Percentiles rank a stretch among this genome's conserved stretches.
phyloP scores from a whole-genome alignment of 2,329 filamentous ascomycete genomes.

The Colletotrichum agaves region DNA sequence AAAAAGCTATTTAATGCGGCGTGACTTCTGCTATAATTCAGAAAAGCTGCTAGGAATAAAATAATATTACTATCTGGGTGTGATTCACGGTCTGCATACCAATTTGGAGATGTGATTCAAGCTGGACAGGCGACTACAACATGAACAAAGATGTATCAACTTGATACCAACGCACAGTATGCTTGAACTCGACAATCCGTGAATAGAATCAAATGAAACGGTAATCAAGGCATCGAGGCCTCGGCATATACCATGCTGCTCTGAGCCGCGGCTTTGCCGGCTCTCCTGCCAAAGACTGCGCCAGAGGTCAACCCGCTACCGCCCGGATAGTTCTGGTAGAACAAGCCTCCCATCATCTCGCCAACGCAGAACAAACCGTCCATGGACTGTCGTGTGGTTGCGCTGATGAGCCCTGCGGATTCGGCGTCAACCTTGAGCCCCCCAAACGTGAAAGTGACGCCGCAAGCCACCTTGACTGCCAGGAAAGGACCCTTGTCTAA shows the following conservation, averaged over 20 bases:
- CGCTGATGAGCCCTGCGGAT: constrained; percentile 63
- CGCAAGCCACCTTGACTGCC: constrained; percentile 72
- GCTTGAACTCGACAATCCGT: too few relatives aligned
- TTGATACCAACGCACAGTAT: too few relatives aligned
- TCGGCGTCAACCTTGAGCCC: constrained; percentile 67
- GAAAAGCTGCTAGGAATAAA: too few relatives aligned
- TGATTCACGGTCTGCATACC: too few relatives aligned
- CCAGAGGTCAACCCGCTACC: constrained; percentile 71
- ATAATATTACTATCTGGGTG: too few relatives aligned
- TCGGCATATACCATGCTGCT: not conserved
- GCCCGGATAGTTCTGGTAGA: constrained; percentile 72
- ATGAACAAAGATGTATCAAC: too few relatives aligned
- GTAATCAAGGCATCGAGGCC: not conserved
- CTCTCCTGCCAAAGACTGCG: constrained; percentile 60
- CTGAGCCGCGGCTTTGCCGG: constrained; percentile 43
- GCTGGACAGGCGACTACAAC: too few relatives aligned
- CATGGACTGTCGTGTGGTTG: constrained; percentile 56
- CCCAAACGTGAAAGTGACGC: constrained; percentile 77
- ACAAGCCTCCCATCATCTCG: constrained; percentile 74
- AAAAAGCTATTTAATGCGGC: too few relatives aligned
- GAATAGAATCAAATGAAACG: too few relatives aligned
- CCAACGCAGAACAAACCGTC: constrained; percentile 69
- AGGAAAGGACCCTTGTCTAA: constrained; percentile 67
- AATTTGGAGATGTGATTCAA: too few relatives aligned
- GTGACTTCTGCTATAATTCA: too few relatives aligned